Evolutionary conservation across 352 stramenopile genomes (phyloP), one percentile per base, ranked within the genome.

Genomic region (Pythium sp.): DNA sequence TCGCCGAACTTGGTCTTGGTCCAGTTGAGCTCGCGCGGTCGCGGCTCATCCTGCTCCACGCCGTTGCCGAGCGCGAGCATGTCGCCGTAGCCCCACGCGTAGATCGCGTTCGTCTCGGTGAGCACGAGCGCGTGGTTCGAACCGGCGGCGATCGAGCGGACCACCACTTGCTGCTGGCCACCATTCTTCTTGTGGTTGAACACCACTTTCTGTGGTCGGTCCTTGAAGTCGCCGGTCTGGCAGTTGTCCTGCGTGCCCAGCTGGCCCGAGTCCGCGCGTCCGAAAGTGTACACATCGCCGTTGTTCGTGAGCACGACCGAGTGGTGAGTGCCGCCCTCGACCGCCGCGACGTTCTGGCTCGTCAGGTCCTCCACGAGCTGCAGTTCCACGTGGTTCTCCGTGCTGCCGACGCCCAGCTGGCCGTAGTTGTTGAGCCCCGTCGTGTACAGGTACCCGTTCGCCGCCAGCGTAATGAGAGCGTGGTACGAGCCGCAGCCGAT

Each of bases 381-480:
- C 49, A 91, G 67, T 59, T 85, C 79, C 5, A 63, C 68, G 65
- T 77, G 84, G 72, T 94, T 94, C 32, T 84, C 82, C 34, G 80
- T 91, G 74, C 91, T 89, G 20, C 95, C 95, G 53, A 98, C 78
- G n/a, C 97, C 97, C 24, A 99, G 71, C 74, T 99, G 97, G 11
- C 97, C 97, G 77, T 99, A 99, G 64, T 98, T 97, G 84, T 99
- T 99, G 5, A 98, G 82, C 5, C 97, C 97, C 60, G 82, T 93
- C 6, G 87, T 82, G 80, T 97, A 99, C 4, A 99, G 73, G 65
- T 91, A 89, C 32, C 87, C 87, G 54, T 86, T 90, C 30, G 75
- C 63, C 46, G 77, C 82, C 32, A 86, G 62, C 22, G 75, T 74
- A 12, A 97, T 82, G 14, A 98, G 65, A 46, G 77, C 89, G 77